Evolutionary conservation across 2,329 filamentous ascomycete genomes (phyloP).

Genomic region (Fusarium brachygibbosum): DNA sequence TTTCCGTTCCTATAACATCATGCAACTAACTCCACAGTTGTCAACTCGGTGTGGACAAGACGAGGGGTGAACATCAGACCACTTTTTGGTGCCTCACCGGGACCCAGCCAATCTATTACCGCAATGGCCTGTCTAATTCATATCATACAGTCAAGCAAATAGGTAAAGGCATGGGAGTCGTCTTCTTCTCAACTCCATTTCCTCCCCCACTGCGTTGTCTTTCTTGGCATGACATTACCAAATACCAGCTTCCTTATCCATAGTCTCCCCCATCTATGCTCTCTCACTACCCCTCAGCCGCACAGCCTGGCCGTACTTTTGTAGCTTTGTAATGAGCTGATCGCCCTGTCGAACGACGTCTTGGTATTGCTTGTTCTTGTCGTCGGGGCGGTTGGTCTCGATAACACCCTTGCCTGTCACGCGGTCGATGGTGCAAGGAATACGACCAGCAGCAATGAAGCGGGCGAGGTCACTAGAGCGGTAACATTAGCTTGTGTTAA

Average conservation of each 20-base stretch:
- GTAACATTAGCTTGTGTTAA: conserved; percentile 10
- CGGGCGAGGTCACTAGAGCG: conserved; percentile 85
- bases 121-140: conserved; percentile 49
- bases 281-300: conserved; percentile 94
- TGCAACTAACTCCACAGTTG: conserved; percentile 26
- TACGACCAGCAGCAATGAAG: conserved; percentile 94
- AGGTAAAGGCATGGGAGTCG: conserved; percentile 38
- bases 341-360: conserved; percentile 98
- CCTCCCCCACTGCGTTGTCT: conserved; percentile 21
- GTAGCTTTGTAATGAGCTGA: conserved; percentile 97
- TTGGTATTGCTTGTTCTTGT: conserved; percentile 99
- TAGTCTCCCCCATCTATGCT: conserved; percentile 58
- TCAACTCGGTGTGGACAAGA: conserved; percentile 20
- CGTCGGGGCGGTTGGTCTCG: conserved; percentile 96
- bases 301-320: conserved; percentile 98
- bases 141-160: conserved; percentile 49
- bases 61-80: conserved; percentile 18
- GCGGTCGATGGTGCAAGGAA: conserved; percentile 97
- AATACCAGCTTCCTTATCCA: conserved; percentile 14
- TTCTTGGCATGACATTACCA: conserved; percentile 30
- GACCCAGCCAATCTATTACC: conserved; percentile 45
- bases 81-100: conserved; percentile 36
- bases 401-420: conserved; percentile 97
- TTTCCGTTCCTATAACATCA: conserved; percentile 23
- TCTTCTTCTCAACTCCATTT: conserved; percentile 18